Evolutionary conservation across 345 rosid genomes (phyloP), one percentile per base, ranked within the genome.

Genomic region (Hibiscus syriacus): DNA sequence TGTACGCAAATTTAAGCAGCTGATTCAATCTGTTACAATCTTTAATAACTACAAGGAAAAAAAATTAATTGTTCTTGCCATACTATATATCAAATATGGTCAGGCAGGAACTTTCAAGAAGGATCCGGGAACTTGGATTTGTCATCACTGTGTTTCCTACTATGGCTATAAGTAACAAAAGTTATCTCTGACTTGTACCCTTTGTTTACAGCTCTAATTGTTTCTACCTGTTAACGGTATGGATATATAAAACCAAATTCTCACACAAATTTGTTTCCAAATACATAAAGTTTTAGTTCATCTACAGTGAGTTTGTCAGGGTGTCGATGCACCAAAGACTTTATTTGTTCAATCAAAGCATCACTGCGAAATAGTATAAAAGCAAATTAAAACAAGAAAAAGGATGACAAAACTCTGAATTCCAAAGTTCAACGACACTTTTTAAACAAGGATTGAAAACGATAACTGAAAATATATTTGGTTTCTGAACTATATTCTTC

Each of bases 81-180:
- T 20, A 20, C 27, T 12, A 60, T 39, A 38, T 46, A 38, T 11
- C 41, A 20, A 61, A 38, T n/a, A 39, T 11, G 17, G 38, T 48
- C 14, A 19, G 14, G 20, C 3, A 54, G 52, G 69, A 43, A 90
- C 98, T 84, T 87, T 91, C 98, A 56, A 94, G 90, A 72, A 94
- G 96, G 70, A 94, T 84, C 74, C 99, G 83, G 83, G 67, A 91
- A 89, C 84, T 86, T 86, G 4, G 96, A 82, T 64, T 80, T 71
- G 23, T 82, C 89, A 71, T 83, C 84, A 61, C 30, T 48, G 7
- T 81, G 84, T 71, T 69, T 75, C 52, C 76, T 64, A 67, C 79
- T 76, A 4, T 72, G 79, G 78, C 75, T 72, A 74, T 85, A 94
- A 36, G 98, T 94, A 76, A 91, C 86, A 41, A 86, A 86, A 0